Conservation (phyloP, 305 asterid genomes). For the Ilex paraguariensis region DNA sequence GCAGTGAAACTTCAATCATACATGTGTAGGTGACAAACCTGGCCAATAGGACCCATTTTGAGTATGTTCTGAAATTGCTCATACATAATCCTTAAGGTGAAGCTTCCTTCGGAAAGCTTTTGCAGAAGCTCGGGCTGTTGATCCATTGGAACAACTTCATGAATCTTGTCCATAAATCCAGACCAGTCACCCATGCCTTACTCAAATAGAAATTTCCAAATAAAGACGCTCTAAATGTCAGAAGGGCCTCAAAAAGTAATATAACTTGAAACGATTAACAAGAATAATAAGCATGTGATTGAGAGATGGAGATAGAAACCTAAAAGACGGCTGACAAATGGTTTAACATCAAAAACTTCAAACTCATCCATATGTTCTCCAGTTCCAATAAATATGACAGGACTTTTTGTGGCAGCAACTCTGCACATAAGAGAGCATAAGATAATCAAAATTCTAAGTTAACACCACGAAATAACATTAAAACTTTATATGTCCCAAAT, state of each 20-base stretch:
- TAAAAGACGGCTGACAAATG: conserved; percentile 94
- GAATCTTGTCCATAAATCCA: conserved; percentile 96
- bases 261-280: neutral
- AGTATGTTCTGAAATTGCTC: conserved; percentile 91
- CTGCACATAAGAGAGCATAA: conserved; percentile 41
- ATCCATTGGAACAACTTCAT: conserved; percentile 94
- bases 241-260: no score
- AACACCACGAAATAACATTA: no score
- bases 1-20: conserved; percentile 5
- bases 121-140: conserved; percentile 97
- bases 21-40: conserved; percentile 52
- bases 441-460: neutral
- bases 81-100: conserved; percentile 86
- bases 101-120: conserved; percentile 91
- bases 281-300: neutral
- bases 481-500: no score
- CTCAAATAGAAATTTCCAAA: neutral
- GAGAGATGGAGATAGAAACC: conserved; percentile 36
- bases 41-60: conserved; percentile 97
- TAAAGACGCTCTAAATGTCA: neutral
- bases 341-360: conserved; percentile 90
- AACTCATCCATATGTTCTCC: conserved; percentile 99
- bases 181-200: conserved; percentile 97
- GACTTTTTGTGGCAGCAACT: conserved; percentile 98
- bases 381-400: conserved; percentile 90